Percentiles rank a stretch among this genome's conserved stretches.
These are phyloP conservation scores for Circinella minor DNA, from an alignment of 371 early-diverging fungal genomes.

Conservation along the genomic window DNA sequence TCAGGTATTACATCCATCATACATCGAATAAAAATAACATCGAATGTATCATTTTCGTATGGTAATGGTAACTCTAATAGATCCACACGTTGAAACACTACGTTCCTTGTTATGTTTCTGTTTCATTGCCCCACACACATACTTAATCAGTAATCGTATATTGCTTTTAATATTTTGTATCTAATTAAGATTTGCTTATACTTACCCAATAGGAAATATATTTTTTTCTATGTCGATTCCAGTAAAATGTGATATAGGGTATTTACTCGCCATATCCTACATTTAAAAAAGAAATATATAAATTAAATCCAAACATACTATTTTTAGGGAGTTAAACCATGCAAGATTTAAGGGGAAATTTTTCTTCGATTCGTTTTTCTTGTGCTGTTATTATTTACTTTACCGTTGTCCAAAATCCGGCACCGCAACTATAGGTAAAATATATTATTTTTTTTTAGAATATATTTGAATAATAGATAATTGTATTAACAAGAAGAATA, in stretches of 20 bases:
- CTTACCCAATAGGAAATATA: slow-evolving; percentile 40
- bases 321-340: slow-evolving; percentile 7
- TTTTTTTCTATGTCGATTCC: slow-evolving; percentile 49
- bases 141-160: slow-evolving; percentile 6
- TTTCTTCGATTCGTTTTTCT: no score
- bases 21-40: slow-evolving; percentile 47
- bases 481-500: no score
- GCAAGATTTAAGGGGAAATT: background rate
- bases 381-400: background rate
- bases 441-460: background rate
- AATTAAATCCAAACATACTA: background rate
- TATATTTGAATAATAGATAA: no score
- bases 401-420: slow-evolving; percentile 53
- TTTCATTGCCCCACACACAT: background rate
- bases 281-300: background rate
- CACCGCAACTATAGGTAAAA: slow-evolving; percentile 33
- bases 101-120: slow-evolving; percentile 27
- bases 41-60: slow-evolving; percentile 45
- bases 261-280: slow-evolving; percentile 48
- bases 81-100: slow-evolving; percentile 40
- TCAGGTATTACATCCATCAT: slow-evolving; percentile 47
- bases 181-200: background rate
- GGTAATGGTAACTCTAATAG: slow-evolving; percentile 43
- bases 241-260: slow-evolving; percentile 46
- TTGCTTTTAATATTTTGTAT: no score